A percentile compares a stretch with the other conserved stretches of the same genome.
phyloP scores from a whole-genome alignment of 495 filamentous ascomycete species.

The Neurospora sp. region DNA sequence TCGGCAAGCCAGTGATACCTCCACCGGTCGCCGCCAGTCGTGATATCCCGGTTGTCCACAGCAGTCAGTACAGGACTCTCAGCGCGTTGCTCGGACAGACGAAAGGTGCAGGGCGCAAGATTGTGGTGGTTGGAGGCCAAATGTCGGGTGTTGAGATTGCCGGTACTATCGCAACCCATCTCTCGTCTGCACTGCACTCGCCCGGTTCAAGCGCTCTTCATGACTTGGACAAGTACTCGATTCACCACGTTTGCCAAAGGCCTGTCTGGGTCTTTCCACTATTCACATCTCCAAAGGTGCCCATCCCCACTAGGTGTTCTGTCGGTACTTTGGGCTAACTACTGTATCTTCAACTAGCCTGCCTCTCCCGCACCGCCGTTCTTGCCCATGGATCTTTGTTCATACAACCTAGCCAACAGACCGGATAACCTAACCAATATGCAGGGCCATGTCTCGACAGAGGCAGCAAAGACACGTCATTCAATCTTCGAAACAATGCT shows the following conservation, averaged over 20 bases:
- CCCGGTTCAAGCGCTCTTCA: slow-evolving; percentile 24
- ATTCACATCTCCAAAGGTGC: slow-evolving; percentile 42
- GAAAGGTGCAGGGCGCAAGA: slow-evolving; percentile 38
- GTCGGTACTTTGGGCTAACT: background rate
- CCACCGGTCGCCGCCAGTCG: slow-evolving; percentile 7
- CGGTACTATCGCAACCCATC: slow-evolving; percentile 56
- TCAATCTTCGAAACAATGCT: slow-evolving; percentile 43
- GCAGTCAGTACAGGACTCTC: slow-evolving; percentile 43
- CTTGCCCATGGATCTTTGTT: slow-evolving; percentile 62
- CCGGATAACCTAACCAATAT: slow-evolving; percentile 46
- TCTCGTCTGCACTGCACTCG: slow-evolving; percentile 48
- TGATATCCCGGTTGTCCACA: slow-evolving; percentile 45
- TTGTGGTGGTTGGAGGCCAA: slow-evolving; percentile 72
- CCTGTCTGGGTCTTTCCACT: slow-evolving; percentile 68
- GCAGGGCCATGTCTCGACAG: slow-evolving; percentile 46
- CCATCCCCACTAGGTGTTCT: background rate
- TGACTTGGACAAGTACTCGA: slow-evolving; percentile 30
- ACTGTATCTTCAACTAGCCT: slow-evolving; percentile 17
- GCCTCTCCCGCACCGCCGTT: slow-evolving; percentile 45
- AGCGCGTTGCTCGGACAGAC: slow-evolving; percentile 22
- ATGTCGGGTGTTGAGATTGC: slow-evolving; percentile 77
- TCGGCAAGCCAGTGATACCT: slow-evolving; percentile 51
- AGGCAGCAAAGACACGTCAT: slow-evolving; percentile 43
- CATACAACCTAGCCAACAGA: slow-evolving; percentile 60
- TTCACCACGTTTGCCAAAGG: slow-evolving; percentile 58